Conservation (phyloP, 148 eudicot species). For the Rhododendron ovatum region DNA sequence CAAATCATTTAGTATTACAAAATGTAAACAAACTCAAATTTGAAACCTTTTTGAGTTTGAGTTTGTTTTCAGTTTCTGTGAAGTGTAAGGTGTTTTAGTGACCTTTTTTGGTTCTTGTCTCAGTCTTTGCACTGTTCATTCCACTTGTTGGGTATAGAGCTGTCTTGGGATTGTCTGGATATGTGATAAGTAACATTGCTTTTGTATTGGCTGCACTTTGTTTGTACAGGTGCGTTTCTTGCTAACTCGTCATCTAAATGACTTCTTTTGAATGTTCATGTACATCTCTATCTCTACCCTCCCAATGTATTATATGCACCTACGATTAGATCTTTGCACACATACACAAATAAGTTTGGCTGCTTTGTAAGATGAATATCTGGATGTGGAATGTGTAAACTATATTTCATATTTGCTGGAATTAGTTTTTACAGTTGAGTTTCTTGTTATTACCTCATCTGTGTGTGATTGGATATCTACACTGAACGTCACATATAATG, state of each 20-base stretch:
- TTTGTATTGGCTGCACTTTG: constrained; percentile 73
- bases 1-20: background rate
- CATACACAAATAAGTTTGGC: background rate
- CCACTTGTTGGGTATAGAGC: constrained; percentile 89
- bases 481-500: background rate
- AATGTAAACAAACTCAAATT: background rate
- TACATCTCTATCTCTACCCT: background rate
- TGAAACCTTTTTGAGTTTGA: background rate
- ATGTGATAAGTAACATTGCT: constrained; percentile 63
- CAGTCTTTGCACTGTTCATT: constrained; percentile 71
- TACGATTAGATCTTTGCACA: background rate
- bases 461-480: background rate
- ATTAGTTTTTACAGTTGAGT: background rate
- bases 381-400: background rate
- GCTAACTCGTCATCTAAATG: background rate
- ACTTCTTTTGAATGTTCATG: background rate
- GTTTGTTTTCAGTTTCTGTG: background rate
- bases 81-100: background rate
- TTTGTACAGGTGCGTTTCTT: constrained; percentile 59
- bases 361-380: too few species aligned
- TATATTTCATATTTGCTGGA: background rate
- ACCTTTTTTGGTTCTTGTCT: background rate
- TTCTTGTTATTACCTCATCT: background rate
- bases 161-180: constrained; percentile 82
- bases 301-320: background rate